phyloP scores from a whole-genome alignment of 2,329 filamentous ascomycete genomes.

The Didymosphaeria variabile region DNA sequence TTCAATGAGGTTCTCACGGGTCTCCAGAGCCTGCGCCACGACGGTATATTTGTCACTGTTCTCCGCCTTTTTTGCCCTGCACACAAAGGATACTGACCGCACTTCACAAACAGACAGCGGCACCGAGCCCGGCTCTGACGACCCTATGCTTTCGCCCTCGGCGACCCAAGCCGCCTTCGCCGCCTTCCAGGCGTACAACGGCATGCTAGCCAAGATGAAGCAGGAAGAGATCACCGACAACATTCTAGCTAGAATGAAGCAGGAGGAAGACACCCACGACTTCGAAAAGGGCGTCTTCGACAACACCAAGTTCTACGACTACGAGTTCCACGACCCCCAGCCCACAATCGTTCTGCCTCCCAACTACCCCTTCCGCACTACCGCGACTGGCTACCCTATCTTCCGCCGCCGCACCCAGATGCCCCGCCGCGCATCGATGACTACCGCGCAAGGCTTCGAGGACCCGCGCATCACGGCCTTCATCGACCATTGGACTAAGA shows the following conservation, averaged over 20 bases:
- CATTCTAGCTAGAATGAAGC: no score
- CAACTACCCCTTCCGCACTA: constrained; percentile 5
- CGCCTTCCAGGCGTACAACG: no score
- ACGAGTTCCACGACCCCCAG: neutral
- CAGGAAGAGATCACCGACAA: no score
- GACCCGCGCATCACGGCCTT: constrained; percentile 2
- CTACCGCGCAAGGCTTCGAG: neutral
- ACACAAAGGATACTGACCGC: neutral
- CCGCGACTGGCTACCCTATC: neutral
- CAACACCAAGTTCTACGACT: neutral
- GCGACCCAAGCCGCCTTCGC: neutral
- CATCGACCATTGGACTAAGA: neutral
- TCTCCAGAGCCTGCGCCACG: neutral
- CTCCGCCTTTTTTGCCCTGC: no score
- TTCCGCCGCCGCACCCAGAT: neutral
- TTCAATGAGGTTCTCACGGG: neutral
- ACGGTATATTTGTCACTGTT: neutral
- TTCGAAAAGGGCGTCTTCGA: no score
- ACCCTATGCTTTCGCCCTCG: neutral
- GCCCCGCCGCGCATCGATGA: neutral
- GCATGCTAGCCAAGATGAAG: no score
- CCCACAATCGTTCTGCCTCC: constrained; percentile 1
- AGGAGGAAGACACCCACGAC: no score
- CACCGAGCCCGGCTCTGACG: neutral
- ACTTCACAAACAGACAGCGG: neutral